Evolutionary conservation across 2,329 filamentous ascomycete genomes (phyloP).

Genomic region (Trichoderma harzianum): DNA sequence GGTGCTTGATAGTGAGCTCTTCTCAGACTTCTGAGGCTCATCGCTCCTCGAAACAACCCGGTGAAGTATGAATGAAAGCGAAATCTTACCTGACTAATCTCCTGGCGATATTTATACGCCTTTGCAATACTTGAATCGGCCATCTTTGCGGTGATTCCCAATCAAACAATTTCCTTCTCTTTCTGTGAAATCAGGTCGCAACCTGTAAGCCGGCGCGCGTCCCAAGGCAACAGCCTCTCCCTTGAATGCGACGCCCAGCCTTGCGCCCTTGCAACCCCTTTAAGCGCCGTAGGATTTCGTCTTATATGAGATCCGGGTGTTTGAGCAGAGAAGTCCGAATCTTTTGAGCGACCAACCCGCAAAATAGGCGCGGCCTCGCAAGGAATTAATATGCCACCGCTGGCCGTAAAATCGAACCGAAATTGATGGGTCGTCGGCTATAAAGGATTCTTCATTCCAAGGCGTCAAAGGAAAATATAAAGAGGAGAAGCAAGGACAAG

Average conservation of each 20-base stretch:
- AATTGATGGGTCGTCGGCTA: background rate
- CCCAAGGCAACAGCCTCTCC: background rate
- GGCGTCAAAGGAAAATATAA: background rate
- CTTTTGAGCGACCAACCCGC: background rate
- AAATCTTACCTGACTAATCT: conserved; percentile 85
- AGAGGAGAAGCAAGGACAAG: background rate
- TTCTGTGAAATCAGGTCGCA: background rate
- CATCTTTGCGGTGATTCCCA: conserved; percentile 47
- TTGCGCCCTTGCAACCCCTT: background rate
- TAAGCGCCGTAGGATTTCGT: background rate
- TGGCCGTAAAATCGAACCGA: background rate
- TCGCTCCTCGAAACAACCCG: background rate
- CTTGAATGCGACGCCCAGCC: background rate
- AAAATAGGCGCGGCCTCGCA: background rate
- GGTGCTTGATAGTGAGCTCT: background rate
- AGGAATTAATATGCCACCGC: background rate
- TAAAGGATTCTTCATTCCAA: background rate
- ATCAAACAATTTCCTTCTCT: background rate
- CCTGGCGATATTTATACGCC: conserved; percentile 83
- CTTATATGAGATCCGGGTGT: background rate
- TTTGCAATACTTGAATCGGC: conserved; percentile 57
- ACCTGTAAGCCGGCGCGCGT: background rate
- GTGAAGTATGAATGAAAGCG: background rate
- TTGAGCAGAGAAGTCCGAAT: background rate
- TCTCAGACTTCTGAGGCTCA: background rate